A percentile compares a stretch with the other conserved stretches of the same genome.
Conservation (phyloP, 1,139 yeast genomes). For the Hemisphaericaspora xylofermentans region DNA sequence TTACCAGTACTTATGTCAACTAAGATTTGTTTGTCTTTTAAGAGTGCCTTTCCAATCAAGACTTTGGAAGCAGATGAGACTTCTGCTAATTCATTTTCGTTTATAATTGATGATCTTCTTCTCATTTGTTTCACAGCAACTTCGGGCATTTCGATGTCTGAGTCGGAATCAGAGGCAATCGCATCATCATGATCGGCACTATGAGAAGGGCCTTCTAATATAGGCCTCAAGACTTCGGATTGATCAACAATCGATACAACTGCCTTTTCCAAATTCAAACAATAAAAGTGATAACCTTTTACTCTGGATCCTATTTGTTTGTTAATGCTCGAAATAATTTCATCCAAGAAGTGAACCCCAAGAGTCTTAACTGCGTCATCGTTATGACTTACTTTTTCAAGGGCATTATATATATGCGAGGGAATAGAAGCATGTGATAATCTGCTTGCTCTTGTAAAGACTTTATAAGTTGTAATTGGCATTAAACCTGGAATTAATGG, state of each 20-base stretch:
- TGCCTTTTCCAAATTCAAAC: slow-evolving; percentile 85
- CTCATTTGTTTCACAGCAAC: slow-evolving; percentile 17
- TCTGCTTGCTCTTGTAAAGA: slow-evolving; percentile 85
- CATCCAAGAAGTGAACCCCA: slow-evolving; percentile 74
- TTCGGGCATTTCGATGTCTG: slow-evolving; percentile 18
- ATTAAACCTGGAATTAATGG: slow-evolving; percentile 87
- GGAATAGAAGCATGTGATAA: slow-evolving; percentile 91
- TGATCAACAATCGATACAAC: slow-evolving; percentile 78
- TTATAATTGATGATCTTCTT: slow-evolving; percentile 45
- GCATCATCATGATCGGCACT: slow-evolving; percentile 28
- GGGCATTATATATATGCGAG: slow-evolving; percentile 30
- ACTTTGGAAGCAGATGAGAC: slow-evolving; percentile 23
- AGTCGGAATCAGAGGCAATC: slow-evolving; percentile 35
- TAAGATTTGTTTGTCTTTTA: slow-evolving; percentile 49
- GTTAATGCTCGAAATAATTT: slow-evolving; percentile 60
- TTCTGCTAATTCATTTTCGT: slow-evolving; percentile 45
- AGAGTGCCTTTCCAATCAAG: slow-evolving; percentile 26
- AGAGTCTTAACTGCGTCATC: slow-evolving; percentile 82
- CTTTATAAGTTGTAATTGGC: slow-evolving; percentile 91
- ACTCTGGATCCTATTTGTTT: slow-evolving; percentile 53
- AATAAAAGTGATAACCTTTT: slow-evolving; percentile 86
- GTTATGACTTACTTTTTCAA: slow-evolving; percentile 62
- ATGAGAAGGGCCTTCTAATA: slow-evolving; percentile 19
- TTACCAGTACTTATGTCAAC: slow-evolving; percentile 81
- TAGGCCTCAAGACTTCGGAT: slow-evolving; percentile 47